Base-by-base conservation (phyloP, 1,284 basidiomycete genomes). In the Rugiboletus extremiorientalis region DNA sequence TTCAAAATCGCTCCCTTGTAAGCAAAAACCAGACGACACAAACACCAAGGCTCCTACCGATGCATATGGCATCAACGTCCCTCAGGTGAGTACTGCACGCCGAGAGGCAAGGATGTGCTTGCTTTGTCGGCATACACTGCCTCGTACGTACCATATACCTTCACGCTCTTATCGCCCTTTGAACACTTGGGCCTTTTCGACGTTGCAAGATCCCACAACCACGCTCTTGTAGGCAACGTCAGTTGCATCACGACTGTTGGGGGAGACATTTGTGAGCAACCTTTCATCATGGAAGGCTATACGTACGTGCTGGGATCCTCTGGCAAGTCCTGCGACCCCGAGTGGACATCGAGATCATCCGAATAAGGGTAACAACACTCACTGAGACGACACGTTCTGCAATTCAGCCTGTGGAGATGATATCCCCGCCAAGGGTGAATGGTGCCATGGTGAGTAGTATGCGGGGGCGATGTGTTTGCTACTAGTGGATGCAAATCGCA, bases 51-150 rank as follows among this genome's bases (percentile, higher is more conserved):
- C 41, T 54, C 64, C 54, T 57, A 82, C 84, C 88, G 53, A 92
- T 85, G 71, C 91, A 92, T 40, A 92, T 77, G 4, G 79, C 87
- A 62, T 92, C 84, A 45, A 92, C 85, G 52, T 89, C 76, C 88
- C 91, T 58, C 18, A 30, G 20, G 40, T 44, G 27, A 56, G 40
- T 16, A 43, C 22, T 16, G 25, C 10, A 30, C 11, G n/a, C 6
- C 14, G 3, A 40, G 6, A 30, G 41, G 41, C 27, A 22, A 45
- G 56, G 54, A n/a, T 20, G 44, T 15, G 56, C 78, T 56, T 44
- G 86, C 83, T 63, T 80, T 74, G 68, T 93, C 86, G 14, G 79
- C 75, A 64, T 85, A 92, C 2, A 94, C 83, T 54, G 88, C 86
- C 36, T 84, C 81, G 67, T 94, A 94, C 9, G 78, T 80, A n/a